These are phyloP conservation scores for Acanthamoeba comandoni DNA, from an alignment of 208 protist species.

Conservation along the genomic window DNA sequence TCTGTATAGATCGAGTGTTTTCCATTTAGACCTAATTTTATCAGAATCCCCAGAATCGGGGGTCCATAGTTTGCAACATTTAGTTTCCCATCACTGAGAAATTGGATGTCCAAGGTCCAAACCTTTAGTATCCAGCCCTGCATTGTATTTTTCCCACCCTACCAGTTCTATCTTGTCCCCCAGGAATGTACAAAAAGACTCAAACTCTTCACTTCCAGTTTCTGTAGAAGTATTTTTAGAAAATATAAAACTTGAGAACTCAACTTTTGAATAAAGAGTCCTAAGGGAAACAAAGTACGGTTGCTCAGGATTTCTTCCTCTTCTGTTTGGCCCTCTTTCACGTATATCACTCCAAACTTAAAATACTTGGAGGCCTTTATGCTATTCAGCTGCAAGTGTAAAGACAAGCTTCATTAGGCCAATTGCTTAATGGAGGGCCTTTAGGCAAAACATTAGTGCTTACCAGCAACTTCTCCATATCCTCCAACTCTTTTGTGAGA, in stretches of 20 bases:
- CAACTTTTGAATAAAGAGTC: not conserved
- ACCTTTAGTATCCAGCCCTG: constrained; percentile 78
- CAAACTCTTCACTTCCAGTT: constrained; percentile 32
- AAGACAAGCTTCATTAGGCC: no score
- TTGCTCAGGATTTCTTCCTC: constrained; percentile 69
- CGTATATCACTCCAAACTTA: constrained; percentile 74
- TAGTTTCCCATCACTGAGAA: not conserved
- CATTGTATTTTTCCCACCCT: constrained; percentile 73
- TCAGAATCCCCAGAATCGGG: no score
- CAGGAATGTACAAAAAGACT: constrained; percentile 75
- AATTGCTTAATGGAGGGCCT: no score
- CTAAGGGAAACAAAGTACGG: not conserved
- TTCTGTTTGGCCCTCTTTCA: constrained; percentile 72
- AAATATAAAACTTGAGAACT: not conserved
- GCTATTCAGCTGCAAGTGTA: no score
- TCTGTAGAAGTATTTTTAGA: not conserved
- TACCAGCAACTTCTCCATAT: no score
- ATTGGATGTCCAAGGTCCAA: no score
- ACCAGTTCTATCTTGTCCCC: constrained; percentile 74
- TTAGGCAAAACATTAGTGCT: no score
- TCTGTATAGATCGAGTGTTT: constrained; percentile 63
- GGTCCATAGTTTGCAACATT: not conserved
- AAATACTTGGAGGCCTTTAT: not conserved
- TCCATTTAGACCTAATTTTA: not conserved
- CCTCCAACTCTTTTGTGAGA: no score